These are phyloP conservation scores for Ganoderma resinaceum DNA, from an alignment of 1,284 basidiomycete species.

Conservation along the genomic window DNA sequence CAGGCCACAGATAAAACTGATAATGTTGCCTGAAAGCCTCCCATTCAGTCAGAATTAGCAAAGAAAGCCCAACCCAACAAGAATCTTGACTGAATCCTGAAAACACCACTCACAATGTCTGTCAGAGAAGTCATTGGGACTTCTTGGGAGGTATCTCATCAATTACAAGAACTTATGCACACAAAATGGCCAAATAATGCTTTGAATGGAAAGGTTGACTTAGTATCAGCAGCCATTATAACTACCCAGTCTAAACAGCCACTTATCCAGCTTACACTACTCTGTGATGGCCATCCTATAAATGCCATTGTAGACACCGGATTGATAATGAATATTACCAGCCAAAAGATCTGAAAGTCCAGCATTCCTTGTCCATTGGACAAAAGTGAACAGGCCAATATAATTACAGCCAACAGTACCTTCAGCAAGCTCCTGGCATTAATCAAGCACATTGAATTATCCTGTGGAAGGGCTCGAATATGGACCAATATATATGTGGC, in stretches of 20 bases:
- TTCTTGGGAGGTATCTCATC: not conserved
- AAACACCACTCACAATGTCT: slow-evolving; percentile 1
- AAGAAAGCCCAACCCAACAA: not conserved
- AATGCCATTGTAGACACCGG: too few species aligned
- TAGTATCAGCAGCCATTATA: not conserved
- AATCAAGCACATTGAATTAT: not conserved
- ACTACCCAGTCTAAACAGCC: not conserved
- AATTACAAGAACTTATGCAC: not conserved
- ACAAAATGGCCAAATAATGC: not conserved
- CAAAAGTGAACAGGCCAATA: not conserved
- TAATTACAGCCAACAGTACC: not conserved
- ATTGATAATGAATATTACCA: too few species aligned
- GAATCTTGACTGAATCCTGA: not conserved
- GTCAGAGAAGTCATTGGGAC: not conserved
- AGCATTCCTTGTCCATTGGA: not conserved
- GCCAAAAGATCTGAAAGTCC: not conserved
- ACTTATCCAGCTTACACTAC: not conserved
- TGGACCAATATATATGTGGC: not conserved
- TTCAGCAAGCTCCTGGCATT: not conserved
- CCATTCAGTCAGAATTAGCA: not conserved
- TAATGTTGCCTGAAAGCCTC: not conserved
- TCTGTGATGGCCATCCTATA: not conserved
- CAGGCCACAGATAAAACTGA: not conserved
- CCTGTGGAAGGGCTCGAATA: not conserved
- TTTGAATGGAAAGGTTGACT: not conserved